Conservation (phyloP, 129 eudicot genomes). For the Centrapalus pauciflorus region DNA sequence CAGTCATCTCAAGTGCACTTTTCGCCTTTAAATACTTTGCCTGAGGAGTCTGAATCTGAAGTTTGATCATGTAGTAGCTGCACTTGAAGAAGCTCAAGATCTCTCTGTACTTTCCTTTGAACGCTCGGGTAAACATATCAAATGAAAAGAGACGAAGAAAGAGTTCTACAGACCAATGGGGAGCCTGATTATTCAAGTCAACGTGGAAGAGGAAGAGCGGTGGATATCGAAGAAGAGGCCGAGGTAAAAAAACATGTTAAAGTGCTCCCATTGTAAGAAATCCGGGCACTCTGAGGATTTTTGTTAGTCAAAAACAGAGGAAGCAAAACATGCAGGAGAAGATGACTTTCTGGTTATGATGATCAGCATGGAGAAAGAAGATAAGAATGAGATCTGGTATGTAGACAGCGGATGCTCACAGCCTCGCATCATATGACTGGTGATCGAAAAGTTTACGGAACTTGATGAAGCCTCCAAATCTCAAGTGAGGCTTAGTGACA, state of each 20-base stretch:
- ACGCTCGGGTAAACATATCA: background rate
- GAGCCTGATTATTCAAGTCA: background rate
- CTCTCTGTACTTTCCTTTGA: background rate
- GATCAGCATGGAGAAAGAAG: background rate
- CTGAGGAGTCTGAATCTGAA: background rate
- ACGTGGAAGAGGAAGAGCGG: conserved; percentile 1
- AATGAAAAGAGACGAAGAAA: background rate
- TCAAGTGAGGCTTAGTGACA: background rate
- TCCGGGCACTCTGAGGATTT: background rate
- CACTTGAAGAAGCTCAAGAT: background rate
- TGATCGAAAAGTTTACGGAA: background rate
- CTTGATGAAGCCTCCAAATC: background rate
- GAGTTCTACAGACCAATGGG: background rate
- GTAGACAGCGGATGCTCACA: background rate
- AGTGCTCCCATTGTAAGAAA: background rate
- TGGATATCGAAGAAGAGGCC: background rate
- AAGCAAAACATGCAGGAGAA: background rate
- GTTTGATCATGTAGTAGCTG: background rate
- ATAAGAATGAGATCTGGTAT: background rate
- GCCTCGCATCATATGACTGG: no score
- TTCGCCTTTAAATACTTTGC: no score
- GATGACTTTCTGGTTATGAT: background rate
- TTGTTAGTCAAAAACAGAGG: background rate
- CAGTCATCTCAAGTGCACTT: no score
- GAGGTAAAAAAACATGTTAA: background rate